Evolutionary conservation across 73 alveolate genomes (phyloP).

Genomic region (Stentor roeselii): DNA sequence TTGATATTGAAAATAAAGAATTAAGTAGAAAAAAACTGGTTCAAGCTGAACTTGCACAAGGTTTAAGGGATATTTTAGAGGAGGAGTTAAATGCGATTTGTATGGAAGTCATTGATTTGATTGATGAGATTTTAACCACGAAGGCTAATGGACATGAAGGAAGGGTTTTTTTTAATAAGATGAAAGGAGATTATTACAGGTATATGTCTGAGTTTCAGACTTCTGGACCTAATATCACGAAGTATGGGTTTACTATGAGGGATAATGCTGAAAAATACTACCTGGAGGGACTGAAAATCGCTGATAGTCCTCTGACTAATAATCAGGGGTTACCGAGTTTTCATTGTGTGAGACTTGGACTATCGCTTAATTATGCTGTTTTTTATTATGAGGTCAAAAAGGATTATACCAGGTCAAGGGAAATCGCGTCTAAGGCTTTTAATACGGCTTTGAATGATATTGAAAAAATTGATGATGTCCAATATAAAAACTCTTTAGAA

Average conservation of each 20-base stretch:
- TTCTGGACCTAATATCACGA: slow-evolving; percentile 26
- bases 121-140: neutral
- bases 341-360: slow-evolving; percentile 71
- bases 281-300: slow-evolving; percentile 39
- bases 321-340: slow-evolving; percentile 62
- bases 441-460: slow-evolving; percentile 15
- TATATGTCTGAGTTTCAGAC: slow-evolving; percentile 43
- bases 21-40: neutral
- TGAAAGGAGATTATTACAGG: slow-evolving; percentile 58
- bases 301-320: too few species aligned
- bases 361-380: slow-evolving; percentile 71
- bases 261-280: slow-evolving; percentile 49
- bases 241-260: slow-evolving; percentile 30
- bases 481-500: slow-evolving; percentile 19
- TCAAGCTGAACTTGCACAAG: neutral
- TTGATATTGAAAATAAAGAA: slow-evolving; percentile 33
- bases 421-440: slow-evolving; percentile 58
- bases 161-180: slow-evolving; percentile 49
- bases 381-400: slow-evolving; percentile 79
- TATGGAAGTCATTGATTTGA: neutral
- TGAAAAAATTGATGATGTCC: slow-evolving; percentile 29
- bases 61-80: slow-evolving; percentile 2
- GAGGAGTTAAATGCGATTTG: slow-evolving; percentile 18
- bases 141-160: slow-evolving; percentile 14
- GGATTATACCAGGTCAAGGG: slow-evolving; percentile 73